These are phyloP conservation scores for Panaeolus cyanescens DNA, from an alignment of 768 basidiomycete genomes.

Conservation along the genomic window DNA sequence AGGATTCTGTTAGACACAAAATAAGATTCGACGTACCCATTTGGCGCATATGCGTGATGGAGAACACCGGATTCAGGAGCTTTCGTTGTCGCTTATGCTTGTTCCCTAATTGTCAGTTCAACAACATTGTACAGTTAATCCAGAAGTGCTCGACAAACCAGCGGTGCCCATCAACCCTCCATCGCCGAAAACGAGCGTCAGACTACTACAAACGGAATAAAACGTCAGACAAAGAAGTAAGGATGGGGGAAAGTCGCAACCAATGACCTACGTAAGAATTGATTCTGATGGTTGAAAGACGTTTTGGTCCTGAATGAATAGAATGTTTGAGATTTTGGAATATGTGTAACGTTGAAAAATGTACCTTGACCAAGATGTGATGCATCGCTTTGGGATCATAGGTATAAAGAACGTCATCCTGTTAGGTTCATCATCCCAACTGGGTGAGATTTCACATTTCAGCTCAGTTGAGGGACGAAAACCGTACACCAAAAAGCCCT, in stretches of 20 bases:
- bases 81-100: constrained; percentile 43
- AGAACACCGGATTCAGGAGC: constrained; percentile 41
- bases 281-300: constrained; percentile 24
- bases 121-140: neutral
- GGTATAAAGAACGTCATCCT: constrained; percentile 38
- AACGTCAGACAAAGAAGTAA: constrained; percentile 4
- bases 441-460: neutral
- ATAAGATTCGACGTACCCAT: constrained; percentile 28
- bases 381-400: constrained; percentile 47
- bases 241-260: constrained; percentile 23
- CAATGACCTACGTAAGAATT: constrained; percentile 20
- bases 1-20: neutral
- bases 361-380: constrained; percentile 45
- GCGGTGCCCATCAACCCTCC: constrained; percentile 19
- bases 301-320: constrained; percentile 27
- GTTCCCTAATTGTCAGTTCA: constrained; percentile 28
- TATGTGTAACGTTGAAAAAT: neutral
- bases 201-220: constrained; percentile 8
- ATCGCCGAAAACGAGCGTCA: constrained; percentile 14
- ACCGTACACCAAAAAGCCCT: constrained; percentile 34
- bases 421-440: neutral
- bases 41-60: constrained; percentile 33
- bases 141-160: constrained; percentile 12
- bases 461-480: neutral
- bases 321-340: neutral